phyloP scores from a whole-genome alignment of 768 basidiomycete genomes.

The Lactifluus subvellereus region DNA sequence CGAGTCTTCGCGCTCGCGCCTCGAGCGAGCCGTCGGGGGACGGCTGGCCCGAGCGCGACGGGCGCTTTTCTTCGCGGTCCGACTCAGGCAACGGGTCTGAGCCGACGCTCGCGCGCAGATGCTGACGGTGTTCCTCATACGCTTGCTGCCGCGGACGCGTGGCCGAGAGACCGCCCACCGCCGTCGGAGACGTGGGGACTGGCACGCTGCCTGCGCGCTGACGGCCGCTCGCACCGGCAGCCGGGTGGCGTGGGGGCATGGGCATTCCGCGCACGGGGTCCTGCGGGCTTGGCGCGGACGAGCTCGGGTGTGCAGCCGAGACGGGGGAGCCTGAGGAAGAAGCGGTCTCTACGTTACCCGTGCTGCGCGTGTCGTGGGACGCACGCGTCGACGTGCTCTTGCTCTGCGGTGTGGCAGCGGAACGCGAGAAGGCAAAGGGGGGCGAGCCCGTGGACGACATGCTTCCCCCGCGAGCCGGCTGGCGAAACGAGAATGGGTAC shows the following conservation, averaged over 20 bases:
- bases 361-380: constrained; percentile 38
- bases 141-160: constrained; percentile 9
- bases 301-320: constrained; percentile 36
- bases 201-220: constrained; percentile 35
- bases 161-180: not conserved
- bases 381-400: constrained; percentile 35
- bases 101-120: constrained; percentile 4
- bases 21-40: constrained; percentile 47
- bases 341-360: constrained; percentile 47
- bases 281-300: constrained; percentile 26
- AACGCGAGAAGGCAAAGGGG: constrained; percentile 27
- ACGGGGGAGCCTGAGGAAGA: constrained; percentile 43
- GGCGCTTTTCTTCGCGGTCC: constrained; percentile 17
- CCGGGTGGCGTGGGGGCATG: constrained; percentile 46
- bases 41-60: constrained; percentile 32
- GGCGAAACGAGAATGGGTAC: constrained; percentile 65
- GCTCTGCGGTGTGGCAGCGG: constrained; percentile 31
- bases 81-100: constrained; percentile 7
- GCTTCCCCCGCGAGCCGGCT: constrained; percentile 42
- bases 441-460: constrained; percentile 36
- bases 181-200: constrained; percentile 9
- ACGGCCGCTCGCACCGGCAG: constrained; percentile 28
- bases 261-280: constrained; percentile 36
- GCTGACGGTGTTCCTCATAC: constrained; percentile 23
- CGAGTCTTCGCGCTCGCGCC: constrained; percentile 57